Conservation (phyloP, 305 asterid genomes). For the Coffea humblotiana region DNA sequence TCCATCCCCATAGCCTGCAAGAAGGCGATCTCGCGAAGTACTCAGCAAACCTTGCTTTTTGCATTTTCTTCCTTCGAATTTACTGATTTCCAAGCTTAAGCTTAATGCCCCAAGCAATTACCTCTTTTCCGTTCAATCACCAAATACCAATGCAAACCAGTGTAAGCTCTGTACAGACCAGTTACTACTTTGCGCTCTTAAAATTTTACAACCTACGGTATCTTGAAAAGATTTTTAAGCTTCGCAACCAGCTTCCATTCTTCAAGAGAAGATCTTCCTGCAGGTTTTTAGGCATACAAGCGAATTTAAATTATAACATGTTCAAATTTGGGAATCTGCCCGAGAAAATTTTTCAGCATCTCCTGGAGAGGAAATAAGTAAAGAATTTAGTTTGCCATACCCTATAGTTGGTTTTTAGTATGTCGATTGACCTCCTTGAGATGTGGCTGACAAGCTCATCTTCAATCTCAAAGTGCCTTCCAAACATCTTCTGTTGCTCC, state of each 20-base stretch:
- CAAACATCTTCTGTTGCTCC: constrained; percentile 93
- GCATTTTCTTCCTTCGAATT: background rate
- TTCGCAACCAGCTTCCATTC: constrained; percentile 70
- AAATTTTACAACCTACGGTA: constrained; percentile 41
- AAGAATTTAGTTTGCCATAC: constrained; percentile 37
- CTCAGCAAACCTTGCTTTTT: background rate
- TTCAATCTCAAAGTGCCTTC: constrained; percentile 89
- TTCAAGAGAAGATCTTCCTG: constrained; percentile 81
- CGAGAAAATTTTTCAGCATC: background rate
- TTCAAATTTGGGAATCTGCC: background rate
- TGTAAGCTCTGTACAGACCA: background rate
- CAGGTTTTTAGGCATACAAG: constrained; percentile 6
- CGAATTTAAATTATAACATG: background rate
- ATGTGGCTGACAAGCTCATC: constrained; percentile 96
- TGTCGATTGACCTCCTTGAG: constrained; percentile 80
- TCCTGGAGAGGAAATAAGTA: background rate
- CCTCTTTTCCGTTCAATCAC: background rate
- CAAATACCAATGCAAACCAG: background rate
- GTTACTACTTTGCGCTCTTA: background rate
- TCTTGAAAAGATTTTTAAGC: constrained; percentile 75
- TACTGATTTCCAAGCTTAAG: background rate
- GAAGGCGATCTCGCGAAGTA: background rate
- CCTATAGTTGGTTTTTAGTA: constrained; percentile 84
- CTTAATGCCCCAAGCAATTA: background rate
- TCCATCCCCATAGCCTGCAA: background rate